Percentiles rank a stretch among this genome's conserved stretches.
Evolutionary conservation across 768 basidiomycete species (phyloP).

Genomic region (Podaxis sp.): DNA sequence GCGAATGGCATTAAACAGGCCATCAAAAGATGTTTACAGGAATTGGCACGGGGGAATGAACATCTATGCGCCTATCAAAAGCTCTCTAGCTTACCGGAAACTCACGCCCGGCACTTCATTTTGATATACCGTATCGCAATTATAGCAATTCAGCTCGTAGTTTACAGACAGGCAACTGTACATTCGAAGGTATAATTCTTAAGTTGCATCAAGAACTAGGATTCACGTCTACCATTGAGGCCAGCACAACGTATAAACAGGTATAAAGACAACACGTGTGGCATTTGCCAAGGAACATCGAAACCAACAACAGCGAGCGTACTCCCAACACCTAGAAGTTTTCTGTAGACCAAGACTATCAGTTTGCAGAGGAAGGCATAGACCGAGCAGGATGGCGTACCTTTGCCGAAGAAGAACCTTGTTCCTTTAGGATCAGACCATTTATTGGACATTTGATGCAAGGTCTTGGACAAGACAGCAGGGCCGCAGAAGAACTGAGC

Average conservation of each 20-base stretch:
- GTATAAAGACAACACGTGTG: background rate
- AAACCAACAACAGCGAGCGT: background rate
- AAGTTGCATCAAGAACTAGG: background rate
- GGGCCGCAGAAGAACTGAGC: slow-evolving; percentile 86
- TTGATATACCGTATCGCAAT: too few relatives aligned
- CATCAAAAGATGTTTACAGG: too few relatives aligned
- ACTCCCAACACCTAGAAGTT: slow-evolving; percentile 29
- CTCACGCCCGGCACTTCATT: too few relatives aligned
- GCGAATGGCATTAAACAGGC: too few relatives aligned
- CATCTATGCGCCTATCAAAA: too few relatives aligned
- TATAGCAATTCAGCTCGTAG: too few relatives aligned
- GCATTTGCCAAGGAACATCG: background rate
- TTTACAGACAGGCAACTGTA: background rate
- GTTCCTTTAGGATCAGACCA: slow-evolving; percentile 78
- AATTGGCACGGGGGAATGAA: too few relatives aligned
- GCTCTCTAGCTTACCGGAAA: too few relatives aligned
- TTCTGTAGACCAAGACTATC: slow-evolving; percentile 22
- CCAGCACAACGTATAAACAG: slow-evolving; percentile 11
- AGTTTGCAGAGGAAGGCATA: background rate
- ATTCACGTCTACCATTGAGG: slow-evolving; percentile 3
- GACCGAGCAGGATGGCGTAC: slow-evolving; percentile 36
- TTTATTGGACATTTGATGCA: slow-evolving; percentile 83
- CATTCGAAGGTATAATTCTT: background rate
- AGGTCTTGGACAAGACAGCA: slow-evolving; percentile 59
- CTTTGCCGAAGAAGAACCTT: slow-evolving; percentile 90